Evolutionary conservation across 768 basidiomycete species (phyloP).

Genomic region (Mycena epipterygia): DNA sequence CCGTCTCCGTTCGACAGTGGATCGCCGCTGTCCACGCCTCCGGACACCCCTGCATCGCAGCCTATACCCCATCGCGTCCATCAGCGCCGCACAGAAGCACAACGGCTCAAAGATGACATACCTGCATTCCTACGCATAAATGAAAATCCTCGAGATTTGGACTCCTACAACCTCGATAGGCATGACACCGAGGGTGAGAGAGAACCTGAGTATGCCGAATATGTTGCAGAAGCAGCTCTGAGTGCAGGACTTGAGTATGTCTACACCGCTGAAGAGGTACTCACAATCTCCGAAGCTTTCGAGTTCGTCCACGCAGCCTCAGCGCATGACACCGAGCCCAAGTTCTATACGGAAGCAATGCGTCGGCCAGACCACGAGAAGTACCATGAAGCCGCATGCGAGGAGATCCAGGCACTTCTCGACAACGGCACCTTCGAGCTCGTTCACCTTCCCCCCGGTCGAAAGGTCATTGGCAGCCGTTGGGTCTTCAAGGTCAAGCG

Average conservation of each 20-base stretch:
- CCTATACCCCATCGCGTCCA: neutral
- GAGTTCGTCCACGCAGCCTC: conserved; percentile 2
- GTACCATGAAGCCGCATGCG: conserved; percentile 43
- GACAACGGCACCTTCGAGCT: conserved; percentile 51
- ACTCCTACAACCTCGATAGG: neutral
- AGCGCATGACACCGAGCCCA: conserved; percentile 30
- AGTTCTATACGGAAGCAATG: conserved; percentile 38
- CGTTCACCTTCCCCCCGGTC: conserved; percentile 46
- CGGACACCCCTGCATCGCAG: neutral
- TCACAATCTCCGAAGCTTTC: conserved; percentile 9
- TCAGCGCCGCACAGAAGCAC: conserved; percentile 6
- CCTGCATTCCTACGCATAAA: neutral
- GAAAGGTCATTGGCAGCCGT: conserved; percentile 40
- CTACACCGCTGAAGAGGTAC: neutral
- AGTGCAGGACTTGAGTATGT: conserved; percentile 6
- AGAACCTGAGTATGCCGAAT: neutral
- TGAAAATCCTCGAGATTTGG: neutral
- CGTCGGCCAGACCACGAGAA: conserved; percentile 18
- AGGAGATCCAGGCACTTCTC: conserved; percentile 43
- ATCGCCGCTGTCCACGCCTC: neutral
- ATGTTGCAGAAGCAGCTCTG: conserved; percentile 2
- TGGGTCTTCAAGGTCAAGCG: conserved; percentile 46
- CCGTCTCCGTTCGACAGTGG: neutral
- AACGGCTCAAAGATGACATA: neutral
- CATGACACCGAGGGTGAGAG: neutral